Percentiles rank a stretch among this genome's conserved stretches.
Evolutionary conservation across 2,329 filamentous ascomycete genomes (phyloP).

Genomic region (Xylariaceae sp.): DNA sequence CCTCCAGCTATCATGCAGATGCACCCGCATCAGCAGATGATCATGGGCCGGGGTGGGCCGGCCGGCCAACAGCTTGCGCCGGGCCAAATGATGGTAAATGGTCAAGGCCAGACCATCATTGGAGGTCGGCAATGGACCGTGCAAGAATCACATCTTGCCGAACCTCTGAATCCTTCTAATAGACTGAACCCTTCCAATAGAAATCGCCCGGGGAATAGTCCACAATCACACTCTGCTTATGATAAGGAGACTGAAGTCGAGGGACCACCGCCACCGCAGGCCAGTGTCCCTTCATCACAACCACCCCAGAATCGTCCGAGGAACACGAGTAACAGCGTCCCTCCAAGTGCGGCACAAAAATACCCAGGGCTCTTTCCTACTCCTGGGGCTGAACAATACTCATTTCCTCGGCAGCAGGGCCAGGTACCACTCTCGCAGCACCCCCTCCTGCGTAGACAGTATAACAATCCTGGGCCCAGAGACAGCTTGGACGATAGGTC

Average conservation of each 20-base stretch:
- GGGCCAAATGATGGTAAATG: conserved; percentile 31
- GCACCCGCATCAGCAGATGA: conserved; percentile 24
- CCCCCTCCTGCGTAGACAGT: conserved; percentile 47
- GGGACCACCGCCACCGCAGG: conserved; percentile 27
- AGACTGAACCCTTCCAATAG: conserved; percentile 46
- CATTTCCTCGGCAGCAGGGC: conserved; percentile 21
- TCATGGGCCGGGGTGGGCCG: conserved; percentile 33
- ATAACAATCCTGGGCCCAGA: conserved; percentile 47
- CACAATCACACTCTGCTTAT: conserved; percentile 47
- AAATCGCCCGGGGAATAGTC: conserved; percentile 42
- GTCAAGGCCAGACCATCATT: conserved; percentile 35
- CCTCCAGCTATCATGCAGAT: conserved; percentile 27
- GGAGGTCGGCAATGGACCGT: conserved; percentile 55
- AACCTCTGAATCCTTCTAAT: conserved; percentile 52
- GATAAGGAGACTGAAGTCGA: conserved; percentile 57
- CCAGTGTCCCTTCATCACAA: conserved; percentile 24
- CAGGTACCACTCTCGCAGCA: conserved; percentile 16
- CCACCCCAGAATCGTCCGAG: conserved; percentile 30
- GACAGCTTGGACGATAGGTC: conserved; percentile 45
- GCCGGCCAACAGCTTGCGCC: conserved; percentile 29
- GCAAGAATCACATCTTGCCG: conserved; percentile 59
- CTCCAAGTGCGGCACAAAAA: conserved; percentile 57
- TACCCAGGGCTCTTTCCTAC: conserved; percentile 55
- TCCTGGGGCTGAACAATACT: conserved; percentile 26
- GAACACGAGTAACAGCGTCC: conserved; percentile 41